Evolutionary conservation across 768 basidiomycete genomes (phyloP), one percentile per base, ranked within the genome.

Genomic region (Sarcomyxa edulis): DNA sequence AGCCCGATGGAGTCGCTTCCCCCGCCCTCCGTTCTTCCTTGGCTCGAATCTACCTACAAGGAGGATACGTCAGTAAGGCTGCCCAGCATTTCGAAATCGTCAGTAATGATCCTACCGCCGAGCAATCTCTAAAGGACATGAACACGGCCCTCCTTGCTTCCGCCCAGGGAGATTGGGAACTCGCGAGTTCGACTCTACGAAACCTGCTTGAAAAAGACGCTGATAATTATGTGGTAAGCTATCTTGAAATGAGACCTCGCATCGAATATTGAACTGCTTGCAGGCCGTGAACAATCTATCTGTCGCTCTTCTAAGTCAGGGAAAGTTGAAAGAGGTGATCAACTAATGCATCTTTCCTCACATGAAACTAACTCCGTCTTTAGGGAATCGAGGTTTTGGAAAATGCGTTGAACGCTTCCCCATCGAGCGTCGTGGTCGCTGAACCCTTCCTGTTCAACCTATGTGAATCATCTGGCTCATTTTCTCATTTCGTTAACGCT

Each of bases 371-470:
- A 33, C 18, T 39, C 7, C 16, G 23, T 10, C 26, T 38, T 1
- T 39, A 89, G 84, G 83, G 76, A 2, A 88, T 88, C 33, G 71
- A 77, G 31, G 71, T 78, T 1, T 59, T 92, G 25, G 87, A 91
- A 55, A 55, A 43, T 4, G 78, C 79, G 2, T 54, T 91, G 23
- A 64, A 61, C 38, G 54, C 71, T 3, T 83, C 84, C 1, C 89
- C 89, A 2, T 72, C 83, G 1, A 74, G 75, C 33, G 75, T 84
- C 7, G 81, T 84, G 9, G 72, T 81, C 18, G 83, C 84, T 6
- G 88, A 91, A 50, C 88, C 88, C 4, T 86, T 86, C 60, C 54
- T 91, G 30, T 91, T 91, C 60, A 92, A 92, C 46, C 67, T 92
- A 6, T 84, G 89, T 89, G 54, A 43, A 81, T 61, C 1, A n/a